phyloP scores from a whole-genome alignment of 2,329 filamentous ascomycete species.

The Sarocladium oryzae region DNA sequence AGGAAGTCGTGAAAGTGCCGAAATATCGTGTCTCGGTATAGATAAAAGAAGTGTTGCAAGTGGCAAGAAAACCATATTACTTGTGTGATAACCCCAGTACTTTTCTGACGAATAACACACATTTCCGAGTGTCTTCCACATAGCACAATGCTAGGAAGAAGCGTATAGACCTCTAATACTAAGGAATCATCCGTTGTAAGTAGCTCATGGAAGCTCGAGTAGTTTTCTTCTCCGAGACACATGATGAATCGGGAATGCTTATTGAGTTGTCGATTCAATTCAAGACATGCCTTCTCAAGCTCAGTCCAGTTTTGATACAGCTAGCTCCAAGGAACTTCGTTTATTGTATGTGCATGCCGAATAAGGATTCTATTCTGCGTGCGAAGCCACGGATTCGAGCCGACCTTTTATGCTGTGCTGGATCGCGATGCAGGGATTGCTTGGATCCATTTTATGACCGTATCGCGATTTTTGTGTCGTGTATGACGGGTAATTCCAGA shows the following conservation, averaged over 20 bases:
- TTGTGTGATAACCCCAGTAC: background rate
- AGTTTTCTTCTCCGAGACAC: background rate
- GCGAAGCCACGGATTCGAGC: background rate
- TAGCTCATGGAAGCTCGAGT: background rate
- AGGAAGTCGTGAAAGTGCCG: conserved; percentile 1
- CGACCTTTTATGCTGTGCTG: background rate
- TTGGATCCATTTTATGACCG: conserved; percentile 4
- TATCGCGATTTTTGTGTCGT: background rate
- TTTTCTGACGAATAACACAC: background rate
- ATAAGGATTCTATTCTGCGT: conserved; percentile 1
- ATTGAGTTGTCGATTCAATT: background rate
- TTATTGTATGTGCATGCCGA: conserved; percentile 1
- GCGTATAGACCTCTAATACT: background rate
- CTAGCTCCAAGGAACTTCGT: background rate
- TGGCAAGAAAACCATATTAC: conserved; percentile 2
- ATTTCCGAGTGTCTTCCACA: background rate
- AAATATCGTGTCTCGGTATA: background rate
- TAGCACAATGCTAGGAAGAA: conserved; percentile 4
- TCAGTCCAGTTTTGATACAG: background rate
- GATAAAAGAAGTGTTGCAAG: conserved; percentile 3
- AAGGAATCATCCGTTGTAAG: background rate
- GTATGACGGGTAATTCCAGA: background rate
- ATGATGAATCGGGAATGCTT: conserved; percentile 2
- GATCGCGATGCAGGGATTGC: background rate
- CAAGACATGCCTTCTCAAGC: conserved; percentile 1